Evolutionary conservation across 441 rosid genomes (phyloP).

Genomic region (Pelargonium citronellum): DNA sequence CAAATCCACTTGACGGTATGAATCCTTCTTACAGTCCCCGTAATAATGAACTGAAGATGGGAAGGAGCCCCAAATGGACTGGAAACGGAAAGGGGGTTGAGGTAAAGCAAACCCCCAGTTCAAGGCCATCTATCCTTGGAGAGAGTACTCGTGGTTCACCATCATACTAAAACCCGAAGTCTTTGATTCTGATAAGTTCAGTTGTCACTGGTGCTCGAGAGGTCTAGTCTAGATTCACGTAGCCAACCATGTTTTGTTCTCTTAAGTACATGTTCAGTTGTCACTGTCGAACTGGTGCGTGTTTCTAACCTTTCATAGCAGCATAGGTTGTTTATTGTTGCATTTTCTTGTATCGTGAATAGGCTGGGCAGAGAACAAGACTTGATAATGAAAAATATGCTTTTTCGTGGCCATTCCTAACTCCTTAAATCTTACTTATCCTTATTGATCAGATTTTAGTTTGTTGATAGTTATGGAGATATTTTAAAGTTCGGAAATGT

Average conservation of each 20-base stretch:
- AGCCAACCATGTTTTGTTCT: constrained; percentile 9
- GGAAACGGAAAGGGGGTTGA: constrained; percentile 28
- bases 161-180: constrained; percentile 14
- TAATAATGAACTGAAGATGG: constrained; percentile 27
- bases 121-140: constrained; percentile 45
- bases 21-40: constrained; percentile 44
- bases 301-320: constrained; percentile 15
- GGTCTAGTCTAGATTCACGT: constrained; percentile 31
- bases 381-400: constrained; percentile 21
- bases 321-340: constrained; percentile 19
- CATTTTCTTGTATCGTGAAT: constrained; percentile 16
- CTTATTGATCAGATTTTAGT: not conserved
- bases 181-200: constrained; percentile 18
- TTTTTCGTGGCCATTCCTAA: not conserved
- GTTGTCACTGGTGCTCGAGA: constrained; percentile 40
- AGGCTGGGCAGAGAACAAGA: constrained; percentile 24
- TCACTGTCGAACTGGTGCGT: no score
- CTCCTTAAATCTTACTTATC: not conserved
- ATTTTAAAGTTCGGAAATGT: no score
- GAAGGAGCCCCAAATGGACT: constrained; percentile 25
- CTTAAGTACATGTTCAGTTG: not conserved
- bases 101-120: constrained; percentile 40
- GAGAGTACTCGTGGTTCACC: constrained; percentile 25
- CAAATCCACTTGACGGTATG: constrained; percentile 32
- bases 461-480: no score